Percentiles rank a stretch among this genome's conserved stretches.
These are phyloP conservation scores for Andrographis paniculata DNA, from an alignment of 305 asterid species.

Conservation along the genomic window DNA sequence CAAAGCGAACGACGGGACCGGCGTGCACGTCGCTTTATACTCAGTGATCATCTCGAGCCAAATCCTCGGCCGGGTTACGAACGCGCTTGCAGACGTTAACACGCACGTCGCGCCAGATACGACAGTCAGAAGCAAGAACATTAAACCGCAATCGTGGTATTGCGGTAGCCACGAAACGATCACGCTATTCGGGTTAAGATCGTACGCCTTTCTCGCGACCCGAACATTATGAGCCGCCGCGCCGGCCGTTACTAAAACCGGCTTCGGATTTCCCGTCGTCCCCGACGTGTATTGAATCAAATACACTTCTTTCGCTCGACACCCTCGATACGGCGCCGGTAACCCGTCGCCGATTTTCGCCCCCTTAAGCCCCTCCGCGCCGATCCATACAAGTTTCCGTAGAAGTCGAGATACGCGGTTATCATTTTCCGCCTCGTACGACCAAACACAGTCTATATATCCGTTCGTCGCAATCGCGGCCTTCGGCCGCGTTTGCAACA, in stretches of 20 bases:
- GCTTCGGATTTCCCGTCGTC: slow-evolving; percentile 68
- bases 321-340: slow-evolving; percentile 34
- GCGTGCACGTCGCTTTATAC: slow-evolving; percentile 61
- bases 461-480: slow-evolving; percentile 44
- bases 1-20: slow-evolving; percentile 65
- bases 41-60: slow-evolving; percentile 64
- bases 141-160: slow-evolving; percentile 79
- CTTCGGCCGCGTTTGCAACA: slow-evolving; percentile 66
- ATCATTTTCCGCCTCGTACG: slow-evolving; percentile 17
- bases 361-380: slow-evolving; percentile 31
- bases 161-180: slow-evolving; percentile 83
- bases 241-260: slow-evolving; percentile 73
- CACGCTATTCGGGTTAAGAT: slow-evolving; percentile 50
- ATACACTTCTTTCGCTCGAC: slow-evolving; percentile 44
- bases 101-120: slow-evolving; percentile 71
- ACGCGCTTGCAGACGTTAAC: slow-evolving; percentile 48
- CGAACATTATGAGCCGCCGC: slow-evolving; percentile 85
- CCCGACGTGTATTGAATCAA: slow-evolving; percentile 84
- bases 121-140: slow-evolving; percentile 54
- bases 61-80: slow-evolving; percentile 51
- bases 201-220: slow-evolving; percentile 57
- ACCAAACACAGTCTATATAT: slow-evolving; percentile 34
- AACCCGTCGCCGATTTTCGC: neutral
- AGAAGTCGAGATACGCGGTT: slow-evolving; percentile 28
- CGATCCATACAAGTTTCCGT: slow-evolving; percentile 36